phyloP scores from a whole-genome alignment of 169 alveolate genomes.

The Eimeria brunetti region DNA sequence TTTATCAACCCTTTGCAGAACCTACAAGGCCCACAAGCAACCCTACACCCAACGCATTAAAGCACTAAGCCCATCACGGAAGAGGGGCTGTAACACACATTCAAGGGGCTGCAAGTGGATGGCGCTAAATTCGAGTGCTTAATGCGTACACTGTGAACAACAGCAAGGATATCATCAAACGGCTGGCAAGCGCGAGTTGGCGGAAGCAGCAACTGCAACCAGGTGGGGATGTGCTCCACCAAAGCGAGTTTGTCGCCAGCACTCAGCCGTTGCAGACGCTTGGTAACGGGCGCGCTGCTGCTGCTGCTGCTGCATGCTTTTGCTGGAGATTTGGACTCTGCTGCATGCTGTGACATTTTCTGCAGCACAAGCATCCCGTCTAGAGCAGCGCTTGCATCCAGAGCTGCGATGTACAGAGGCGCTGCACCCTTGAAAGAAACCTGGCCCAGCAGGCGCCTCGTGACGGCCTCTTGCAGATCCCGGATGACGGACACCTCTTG shows the following conservation, averaged over 20 bases:
- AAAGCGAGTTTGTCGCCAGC: slow-evolving; percentile 4
- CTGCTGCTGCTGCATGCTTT: background rate
- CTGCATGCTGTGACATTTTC: background rate
- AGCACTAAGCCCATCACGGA: background rate
- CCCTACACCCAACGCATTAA: background rate
- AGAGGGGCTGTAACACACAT: background rate
- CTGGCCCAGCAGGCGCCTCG: slow-evolving; percentile 59
- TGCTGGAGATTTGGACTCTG: slow-evolving; percentile 1
- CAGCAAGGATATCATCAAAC: slow-evolving; percentile 46
- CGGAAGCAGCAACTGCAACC: slow-evolving; percentile 29
- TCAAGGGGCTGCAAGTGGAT: background rate
- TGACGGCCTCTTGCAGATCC: slow-evolving; percentile 44
- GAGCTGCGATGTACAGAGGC: slow-evolving; percentile 49
- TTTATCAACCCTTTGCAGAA: slow-evolving; percentile 38
- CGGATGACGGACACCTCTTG: slow-evolving; percentile 18
- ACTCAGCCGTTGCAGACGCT: slow-evolving; percentile 55
- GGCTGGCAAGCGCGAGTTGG: slow-evolving; percentile 63
- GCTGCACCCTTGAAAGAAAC: slow-evolving; percentile 53
- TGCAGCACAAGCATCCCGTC: slow-evolving; percentile 45
- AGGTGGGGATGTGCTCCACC: slow-evolving; percentile 57
- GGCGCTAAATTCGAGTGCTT: background rate
- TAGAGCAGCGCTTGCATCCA: slow-evolving; percentile 70
- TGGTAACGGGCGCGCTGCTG: slow-evolving; percentile 5
- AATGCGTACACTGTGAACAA: slow-evolving; percentile 49
- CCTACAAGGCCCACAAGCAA: slow-evolving; percentile 17